A percentile compares a stretch with the other conserved stretches of the same genome.
Conservation (phyloP, 2,329 filamentous ascomycete genomes). For the Penicillium sp. region DNA sequence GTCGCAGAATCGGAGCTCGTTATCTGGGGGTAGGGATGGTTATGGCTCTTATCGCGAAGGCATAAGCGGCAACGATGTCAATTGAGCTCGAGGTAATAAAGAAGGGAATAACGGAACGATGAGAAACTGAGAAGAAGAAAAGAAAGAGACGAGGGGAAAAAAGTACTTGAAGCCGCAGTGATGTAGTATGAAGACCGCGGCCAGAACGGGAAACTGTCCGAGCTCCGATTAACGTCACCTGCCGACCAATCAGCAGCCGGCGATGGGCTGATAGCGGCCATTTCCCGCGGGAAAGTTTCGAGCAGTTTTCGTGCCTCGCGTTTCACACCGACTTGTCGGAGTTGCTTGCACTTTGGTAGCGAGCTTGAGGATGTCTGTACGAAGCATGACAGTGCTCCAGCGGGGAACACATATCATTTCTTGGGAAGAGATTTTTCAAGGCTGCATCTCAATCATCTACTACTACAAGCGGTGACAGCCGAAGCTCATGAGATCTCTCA, state of each 20-base stretch:
- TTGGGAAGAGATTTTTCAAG: not conserved
- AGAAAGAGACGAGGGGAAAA: conserved; percentile 5
- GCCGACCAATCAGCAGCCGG: conserved; percentile 17
- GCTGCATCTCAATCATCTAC: not conserved
- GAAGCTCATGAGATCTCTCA: not conserved
- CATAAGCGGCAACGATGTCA: conserved; percentile 8
- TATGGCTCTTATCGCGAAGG: conserved; percentile 5
- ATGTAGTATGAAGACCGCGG: conserved; percentile 26
- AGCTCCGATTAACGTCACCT: conserved; percentile 21
- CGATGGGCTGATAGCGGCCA: not conserved
- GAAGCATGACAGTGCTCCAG: not conserved
- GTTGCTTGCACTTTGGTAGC: not conserved
- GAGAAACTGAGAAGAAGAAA: conserved; percentile 14
- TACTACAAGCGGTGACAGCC: not conserved
- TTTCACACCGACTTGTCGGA: not conserved
- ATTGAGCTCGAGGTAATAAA: not conserved
- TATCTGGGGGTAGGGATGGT: conserved; percentile 4
- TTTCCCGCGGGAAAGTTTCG: conserved; percentile 26
- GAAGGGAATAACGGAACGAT: conserved; percentile 2
- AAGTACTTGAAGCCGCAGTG: conserved; percentile 6
- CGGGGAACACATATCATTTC: not conserved
- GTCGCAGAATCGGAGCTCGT: not conserved
- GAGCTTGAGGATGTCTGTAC: not conserved
- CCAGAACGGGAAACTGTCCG: conserved; percentile 26
- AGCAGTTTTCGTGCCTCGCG: not conserved